phyloP scores from a whole-genome alignment of 331 rosid genomes.

The Phaseolus coccineus region DNA sequence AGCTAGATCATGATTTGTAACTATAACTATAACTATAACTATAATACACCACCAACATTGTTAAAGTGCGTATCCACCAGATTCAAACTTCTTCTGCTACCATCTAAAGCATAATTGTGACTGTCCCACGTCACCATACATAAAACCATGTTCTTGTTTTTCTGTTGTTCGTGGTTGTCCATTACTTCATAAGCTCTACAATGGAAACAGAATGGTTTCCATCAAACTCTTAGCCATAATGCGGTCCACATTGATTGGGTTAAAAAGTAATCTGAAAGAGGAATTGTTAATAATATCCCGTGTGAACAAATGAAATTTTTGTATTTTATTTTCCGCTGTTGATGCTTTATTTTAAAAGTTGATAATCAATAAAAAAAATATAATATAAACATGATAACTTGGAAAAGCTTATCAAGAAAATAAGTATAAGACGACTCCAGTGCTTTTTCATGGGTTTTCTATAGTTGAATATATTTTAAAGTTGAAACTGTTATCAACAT shows the following conservation, averaged over 20 bases:
- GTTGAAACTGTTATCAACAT: not conserved
- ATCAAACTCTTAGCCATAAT: not conserved
- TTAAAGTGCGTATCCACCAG: not conserved
- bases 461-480: slow-evolving; percentile 14
- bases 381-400: slow-evolving; percentile 17
- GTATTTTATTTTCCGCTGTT: not conserved
- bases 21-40: not conserved
- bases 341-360: not conserved
- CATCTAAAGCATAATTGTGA: slow-evolving; percentile 35
- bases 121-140: slow-evolving; percentile 21
- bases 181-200: not conserved
- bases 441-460: not conserved
- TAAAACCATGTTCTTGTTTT: slow-evolving; percentile 22
- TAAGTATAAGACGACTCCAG: not conserved
- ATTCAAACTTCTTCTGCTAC: slow-evolving; percentile 17
- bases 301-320: not conserved
- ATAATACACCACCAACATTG: not conserved
- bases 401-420: slow-evolving; percentile 29
- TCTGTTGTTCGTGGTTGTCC: not conserved
- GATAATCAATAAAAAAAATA: not conserved
- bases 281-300: slow-evolving; percentile 12
- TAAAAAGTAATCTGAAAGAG: slow-evolving; percentile 18
- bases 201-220: not conserved
- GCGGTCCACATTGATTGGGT: not conserved
- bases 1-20: not conserved